Conservation (phyloP, 306 rosid species). For the Fragaria vesca region DNA sequence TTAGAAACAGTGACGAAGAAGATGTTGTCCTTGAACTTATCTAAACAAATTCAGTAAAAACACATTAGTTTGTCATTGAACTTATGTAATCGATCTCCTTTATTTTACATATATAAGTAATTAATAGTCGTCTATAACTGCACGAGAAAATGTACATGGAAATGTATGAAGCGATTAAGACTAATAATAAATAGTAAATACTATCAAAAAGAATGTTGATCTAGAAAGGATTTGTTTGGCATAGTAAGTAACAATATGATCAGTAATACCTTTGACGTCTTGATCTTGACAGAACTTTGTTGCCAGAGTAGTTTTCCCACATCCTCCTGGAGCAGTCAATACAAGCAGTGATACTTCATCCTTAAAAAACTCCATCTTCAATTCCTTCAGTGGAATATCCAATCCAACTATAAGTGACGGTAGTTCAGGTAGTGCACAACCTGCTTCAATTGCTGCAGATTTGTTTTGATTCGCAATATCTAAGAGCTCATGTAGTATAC, state of each 20-base stretch:
- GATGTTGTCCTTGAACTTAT: constrained; percentile 35
- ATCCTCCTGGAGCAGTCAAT: constrained; percentile 45
- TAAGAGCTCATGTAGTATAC: background rate
- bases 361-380: constrained; percentile 38
- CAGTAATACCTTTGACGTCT: constrained; percentile 37
- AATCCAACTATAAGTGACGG: constrained; percentile 32
- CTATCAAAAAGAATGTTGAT: no score
- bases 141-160: no score
- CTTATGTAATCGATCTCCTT: no score
- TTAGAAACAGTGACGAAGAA: constrained; percentile 1
- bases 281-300: constrained; percentile 43
- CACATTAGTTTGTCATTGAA: no score
- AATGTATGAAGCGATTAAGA: no score
- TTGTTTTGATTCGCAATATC: background rate
- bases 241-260: no score
- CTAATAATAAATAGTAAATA: no score
- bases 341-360: constrained; percentile 25
- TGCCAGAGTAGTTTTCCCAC: constrained; percentile 53
- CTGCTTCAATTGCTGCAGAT: background rate
- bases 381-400: constrained; percentile 38
- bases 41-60: constrained; percentile 8
- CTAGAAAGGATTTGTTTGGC: no score
- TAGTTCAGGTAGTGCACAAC: background rate
- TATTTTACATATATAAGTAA: no score
- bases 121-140: no score